Percentiles rank a stretch among this genome's conserved stretches.
Conservation (phyloP, 306 rosid genomes). For the Glycine latifolia region DNA sequence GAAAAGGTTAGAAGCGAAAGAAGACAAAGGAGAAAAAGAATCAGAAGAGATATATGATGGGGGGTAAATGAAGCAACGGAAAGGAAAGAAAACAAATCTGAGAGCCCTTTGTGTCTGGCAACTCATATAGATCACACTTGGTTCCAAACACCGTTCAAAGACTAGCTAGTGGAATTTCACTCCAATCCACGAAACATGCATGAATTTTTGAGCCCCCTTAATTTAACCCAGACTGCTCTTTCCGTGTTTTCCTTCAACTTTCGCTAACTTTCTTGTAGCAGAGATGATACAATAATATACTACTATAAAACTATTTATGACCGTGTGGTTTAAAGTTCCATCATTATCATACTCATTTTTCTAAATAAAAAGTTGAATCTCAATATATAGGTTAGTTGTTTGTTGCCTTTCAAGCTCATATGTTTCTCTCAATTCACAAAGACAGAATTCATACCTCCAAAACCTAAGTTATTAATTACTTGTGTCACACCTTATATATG, state of each 20-base stretch:
- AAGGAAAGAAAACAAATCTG: not conserved
- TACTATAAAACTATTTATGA: not conserved
- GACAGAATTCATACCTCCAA: too few species aligned
- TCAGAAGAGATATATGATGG: too few species aligned
- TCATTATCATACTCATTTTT: not conserved
- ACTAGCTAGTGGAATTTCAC: not conserved
- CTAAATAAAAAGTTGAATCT: not conserved
- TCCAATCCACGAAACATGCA: not conserved
- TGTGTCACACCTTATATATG: too few species aligned
- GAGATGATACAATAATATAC: not conserved
- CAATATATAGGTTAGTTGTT: too few species aligned
- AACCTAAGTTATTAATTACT: not conserved
- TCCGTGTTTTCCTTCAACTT: not conserved
- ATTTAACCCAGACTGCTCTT: not conserved
- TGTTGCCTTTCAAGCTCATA: too few species aligned
- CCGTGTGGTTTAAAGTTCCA: constrained; percentile 7
- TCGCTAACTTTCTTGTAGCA: not conserved
- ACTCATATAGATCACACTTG: too few species aligned
- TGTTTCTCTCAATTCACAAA: too few species aligned
- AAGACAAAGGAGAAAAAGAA: too few species aligned
- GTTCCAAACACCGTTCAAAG: not conserved
- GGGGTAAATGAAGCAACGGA: not conserved
- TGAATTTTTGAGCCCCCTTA: not conserved
- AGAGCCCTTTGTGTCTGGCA: too few species aligned
- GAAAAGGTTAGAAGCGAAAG: not conserved